These are phyloP conservation scores for Colletotrichum shisoi DNA, from an alignment of 2,329 filamentous ascomycete species.

Conservation along the genomic window DNA sequence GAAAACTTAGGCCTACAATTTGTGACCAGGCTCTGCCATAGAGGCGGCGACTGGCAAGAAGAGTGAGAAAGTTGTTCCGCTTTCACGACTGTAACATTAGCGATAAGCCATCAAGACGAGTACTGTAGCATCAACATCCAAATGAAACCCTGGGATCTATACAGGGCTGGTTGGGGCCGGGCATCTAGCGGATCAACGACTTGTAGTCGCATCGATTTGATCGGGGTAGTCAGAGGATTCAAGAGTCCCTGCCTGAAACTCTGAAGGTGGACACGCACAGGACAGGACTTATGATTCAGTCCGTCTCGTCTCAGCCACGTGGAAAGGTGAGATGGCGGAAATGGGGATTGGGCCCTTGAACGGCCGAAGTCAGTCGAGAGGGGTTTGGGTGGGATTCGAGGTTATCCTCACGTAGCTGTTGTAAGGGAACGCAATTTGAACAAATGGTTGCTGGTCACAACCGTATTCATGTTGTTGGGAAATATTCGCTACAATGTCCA, in stretches of 20 bases:
- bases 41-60: background rate
- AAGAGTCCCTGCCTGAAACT: slow-evolving; percentile 35
- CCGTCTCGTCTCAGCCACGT: slow-evolving; percentile 37
- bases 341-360: slow-evolving; percentile 5
- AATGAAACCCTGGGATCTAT: slow-evolving; percentile 18
- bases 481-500: slow-evolving; percentile 10
- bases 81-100: background rate
- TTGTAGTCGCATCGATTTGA: slow-evolving; percentile 29
- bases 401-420: slow-evolving; percentile 6
- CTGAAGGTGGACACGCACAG: background rate
- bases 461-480: slow-evolving; percentile 9
- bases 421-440: background rate
- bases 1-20: no score
- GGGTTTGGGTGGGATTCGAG: background rate
- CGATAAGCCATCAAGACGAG: background rate
- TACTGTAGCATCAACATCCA: slow-evolving; percentile 17
- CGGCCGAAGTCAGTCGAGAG: background rate
- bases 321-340: slow-evolving; percentile 34
- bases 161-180: slow-evolving; percentile 7
- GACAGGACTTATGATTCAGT: slow-evolving; percentile 14
- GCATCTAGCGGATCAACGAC: slow-evolving; percentile 16
- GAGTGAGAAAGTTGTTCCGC: no score
- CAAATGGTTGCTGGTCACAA: background rate
- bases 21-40: background rate
- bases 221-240: slow-evolving; percentile 25